phyloP scores from a whole-genome alignment of 2,329 filamentous ascomycete species.

The Fusarium coffeatum region DNA sequence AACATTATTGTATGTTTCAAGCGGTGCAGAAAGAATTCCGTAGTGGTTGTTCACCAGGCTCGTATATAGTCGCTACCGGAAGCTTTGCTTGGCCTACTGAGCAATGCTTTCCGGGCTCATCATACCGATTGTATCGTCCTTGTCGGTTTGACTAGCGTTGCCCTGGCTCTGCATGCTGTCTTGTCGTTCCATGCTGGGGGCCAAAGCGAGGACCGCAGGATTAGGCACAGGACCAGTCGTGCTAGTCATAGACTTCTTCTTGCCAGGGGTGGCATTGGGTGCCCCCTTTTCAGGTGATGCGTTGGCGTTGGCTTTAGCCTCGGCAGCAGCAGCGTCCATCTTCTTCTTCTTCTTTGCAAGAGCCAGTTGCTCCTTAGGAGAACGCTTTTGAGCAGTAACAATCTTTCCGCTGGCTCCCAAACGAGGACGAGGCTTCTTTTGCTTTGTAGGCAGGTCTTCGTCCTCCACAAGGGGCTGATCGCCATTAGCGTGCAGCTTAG shows the following conservation, averaged over 20 bases:
- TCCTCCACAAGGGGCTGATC: slow-evolving; percentile 89
- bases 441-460: slow-evolving; percentile 92
- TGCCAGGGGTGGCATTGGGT: slow-evolving; percentile 58
- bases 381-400: slow-evolving; percentile 83
- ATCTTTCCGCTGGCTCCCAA: slow-evolving; percentile 84
- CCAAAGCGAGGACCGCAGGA: slow-evolving; percentile 55
- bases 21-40: not conserved
- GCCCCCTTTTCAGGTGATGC: slow-evolving; percentile 51
- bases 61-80: slow-evolving; percentile 12
- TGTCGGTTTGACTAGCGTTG: slow-evolving; percentile 72
- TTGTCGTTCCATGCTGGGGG: slow-evolving; percentile 67
- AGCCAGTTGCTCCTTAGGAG: slow-evolving; percentile 83
- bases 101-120: slow-evolving; percentile 86
- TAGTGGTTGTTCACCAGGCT: not conserved
- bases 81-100: slow-evolving; percentile 49
- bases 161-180: slow-evolving; percentile 69
- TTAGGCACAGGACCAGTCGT: slow-evolving; percentile 54
- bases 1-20: not conserved
- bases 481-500: slow-evolving; percentile 85
- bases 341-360: slow-evolving; percentile 92
- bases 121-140: slow-evolving; percentile 77
- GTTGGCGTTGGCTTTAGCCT: slow-evolving; percentile 56
- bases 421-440: slow-evolving; percentile 78
- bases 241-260: slow-evolving; percentile 62
- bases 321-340: slow-evolving; percentile 69